phyloP scores from a whole-genome alignment of 352 stramenopile species.

The Elongisporangium undulatum region DNA sequence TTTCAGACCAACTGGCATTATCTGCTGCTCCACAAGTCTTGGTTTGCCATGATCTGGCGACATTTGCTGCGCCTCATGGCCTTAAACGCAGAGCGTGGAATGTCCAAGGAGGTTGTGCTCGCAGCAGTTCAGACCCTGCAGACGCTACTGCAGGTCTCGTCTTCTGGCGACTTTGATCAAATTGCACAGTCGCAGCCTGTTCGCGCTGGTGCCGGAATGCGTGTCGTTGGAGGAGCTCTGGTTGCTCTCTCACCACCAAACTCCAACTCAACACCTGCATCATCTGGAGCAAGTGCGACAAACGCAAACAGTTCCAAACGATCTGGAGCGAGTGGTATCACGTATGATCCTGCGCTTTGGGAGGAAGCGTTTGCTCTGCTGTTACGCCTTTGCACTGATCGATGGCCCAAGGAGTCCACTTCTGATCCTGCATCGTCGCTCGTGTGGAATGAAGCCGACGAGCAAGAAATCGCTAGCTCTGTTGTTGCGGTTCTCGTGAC shows the following conservation, averaged over 20 bases:
- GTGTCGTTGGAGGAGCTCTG: constrained; percentile 84
- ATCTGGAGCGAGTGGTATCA: constrained; percentile 10
- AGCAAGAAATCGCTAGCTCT: constrained; percentile 74
- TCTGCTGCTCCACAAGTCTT: constrained; percentile 50
- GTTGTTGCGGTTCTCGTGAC: constrained; percentile 71
- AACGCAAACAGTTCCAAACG: constrained; percentile 10
- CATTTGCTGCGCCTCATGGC: constrained; percentile 60
- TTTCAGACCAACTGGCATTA: constrained; percentile 84
- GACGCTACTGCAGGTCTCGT: constrained; percentile 80
- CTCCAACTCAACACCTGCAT: constrained; percentile 11
- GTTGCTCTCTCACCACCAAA: constrained; percentile 31
- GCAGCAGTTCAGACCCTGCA: constrained; percentile 71
- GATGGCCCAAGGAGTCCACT: constrained; percentile 20
- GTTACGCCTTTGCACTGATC: constrained; percentile 46
- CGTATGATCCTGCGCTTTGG: constrained; percentile 59
- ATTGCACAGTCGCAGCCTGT: constrained; percentile 69
- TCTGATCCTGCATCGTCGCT: constrained; percentile 4
- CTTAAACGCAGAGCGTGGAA: constrained; percentile 36
- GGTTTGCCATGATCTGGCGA: constrained; percentile 62
- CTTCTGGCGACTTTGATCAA: constrained; percentile 62
- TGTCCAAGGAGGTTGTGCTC: constrained; percentile 78
- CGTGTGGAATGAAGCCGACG: constrained; percentile 62
- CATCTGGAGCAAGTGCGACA: neutral
- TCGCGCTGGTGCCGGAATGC: constrained; percentile 85
- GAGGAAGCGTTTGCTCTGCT: constrained; percentile 61